phyloP scores from a whole-genome alignment of 2,329 filamentous ascomycete species.

The Neofusicoccum sp. region DNA sequence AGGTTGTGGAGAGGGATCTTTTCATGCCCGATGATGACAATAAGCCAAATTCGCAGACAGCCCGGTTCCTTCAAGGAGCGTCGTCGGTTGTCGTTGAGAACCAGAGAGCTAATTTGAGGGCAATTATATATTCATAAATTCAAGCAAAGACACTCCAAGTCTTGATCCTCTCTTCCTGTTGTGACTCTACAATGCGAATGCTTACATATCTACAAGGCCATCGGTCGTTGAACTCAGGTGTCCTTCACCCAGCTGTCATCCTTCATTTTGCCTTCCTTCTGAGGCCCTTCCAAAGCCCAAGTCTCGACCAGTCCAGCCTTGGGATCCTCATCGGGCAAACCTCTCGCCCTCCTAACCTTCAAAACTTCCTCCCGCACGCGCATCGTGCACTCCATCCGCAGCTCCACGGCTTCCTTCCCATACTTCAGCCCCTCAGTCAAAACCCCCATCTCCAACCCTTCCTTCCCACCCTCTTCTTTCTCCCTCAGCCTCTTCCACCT shows the following conservation, averaged over 20 bases:
- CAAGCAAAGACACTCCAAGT: neutral
- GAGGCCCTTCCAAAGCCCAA: conserved; percentile 64
- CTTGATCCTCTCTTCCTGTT: neutral
- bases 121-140: neutral
- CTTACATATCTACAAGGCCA: neutral
- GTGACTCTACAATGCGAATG: neutral
- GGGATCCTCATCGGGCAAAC: conserved; percentile 78
- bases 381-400: conserved; percentile 79
- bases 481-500: conserved; percentile 72
- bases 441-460: conserved; percentile 54
- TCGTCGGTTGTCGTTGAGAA: conserved; percentile 18
- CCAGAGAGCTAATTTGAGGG: conserved; percentile 24
- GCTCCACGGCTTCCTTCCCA: conserved; percentile 71
- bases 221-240: conserved; percentile 36
- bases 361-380: conserved; percentile 78
- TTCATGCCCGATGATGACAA: conserved; percentile 19
- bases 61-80: neutral
- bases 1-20: neutral
- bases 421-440: conserved; percentile 66
- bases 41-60: conserved; percentile 22
- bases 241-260: conserved; percentile 65
- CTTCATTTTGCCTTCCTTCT: conserved; percentile 59
- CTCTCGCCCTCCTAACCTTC: conserved; percentile 71
- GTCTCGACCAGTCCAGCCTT: conserved; percentile 75
- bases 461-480: conserved; percentile 39